Conservation (phyloP, 306 rosid species). For the Malus sylvestris region DNA sequence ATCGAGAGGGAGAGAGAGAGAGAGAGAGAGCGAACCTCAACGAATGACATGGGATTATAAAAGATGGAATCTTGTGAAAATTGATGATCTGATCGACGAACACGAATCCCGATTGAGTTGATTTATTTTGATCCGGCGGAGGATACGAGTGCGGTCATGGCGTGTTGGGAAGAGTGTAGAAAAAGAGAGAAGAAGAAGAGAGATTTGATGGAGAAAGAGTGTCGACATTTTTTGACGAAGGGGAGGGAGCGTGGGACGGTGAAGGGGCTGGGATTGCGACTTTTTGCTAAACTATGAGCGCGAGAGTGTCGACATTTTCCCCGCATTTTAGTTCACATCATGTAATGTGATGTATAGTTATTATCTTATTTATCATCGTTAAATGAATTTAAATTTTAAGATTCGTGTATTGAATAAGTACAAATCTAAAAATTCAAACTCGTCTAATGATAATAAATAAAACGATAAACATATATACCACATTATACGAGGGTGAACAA, state of each 20-base stretch:
- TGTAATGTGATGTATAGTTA: too few relatives aligned
- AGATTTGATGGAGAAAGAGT: constrained; percentile 19
- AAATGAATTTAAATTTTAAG: too few relatives aligned
- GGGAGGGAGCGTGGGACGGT: not conserved
- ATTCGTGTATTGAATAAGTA: too few relatives aligned
- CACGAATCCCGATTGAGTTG: not conserved
- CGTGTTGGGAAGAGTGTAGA: not conserved
- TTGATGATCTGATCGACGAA: not conserved
- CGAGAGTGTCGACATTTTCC: constrained; percentile 70
- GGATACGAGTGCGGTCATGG: not conserved
- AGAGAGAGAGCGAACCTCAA: constrained; percentile 39
- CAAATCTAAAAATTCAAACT: too few relatives aligned
- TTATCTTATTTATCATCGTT: too few relatives aligned
- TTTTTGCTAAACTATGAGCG: constrained; percentile 21
- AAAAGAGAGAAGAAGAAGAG: not conserved
- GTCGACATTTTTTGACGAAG: constrained; percentile 53
- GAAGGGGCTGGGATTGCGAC: not conserved
- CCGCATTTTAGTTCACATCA: not conserved
- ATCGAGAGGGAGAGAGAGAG: too few relatives aligned
- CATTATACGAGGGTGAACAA: rapidly evolving
- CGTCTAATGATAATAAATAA: too few relatives aligned
- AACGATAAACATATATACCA: too few relatives aligned
- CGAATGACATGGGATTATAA: constrained; percentile 41
- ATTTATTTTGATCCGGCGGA: not conserved
- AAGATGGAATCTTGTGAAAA: not conserved